These are phyloP conservation scores for Amaranthus tricolor DNA, from an alignment of 179 eudicot genomes.

Conservation along the genomic window DNA sequence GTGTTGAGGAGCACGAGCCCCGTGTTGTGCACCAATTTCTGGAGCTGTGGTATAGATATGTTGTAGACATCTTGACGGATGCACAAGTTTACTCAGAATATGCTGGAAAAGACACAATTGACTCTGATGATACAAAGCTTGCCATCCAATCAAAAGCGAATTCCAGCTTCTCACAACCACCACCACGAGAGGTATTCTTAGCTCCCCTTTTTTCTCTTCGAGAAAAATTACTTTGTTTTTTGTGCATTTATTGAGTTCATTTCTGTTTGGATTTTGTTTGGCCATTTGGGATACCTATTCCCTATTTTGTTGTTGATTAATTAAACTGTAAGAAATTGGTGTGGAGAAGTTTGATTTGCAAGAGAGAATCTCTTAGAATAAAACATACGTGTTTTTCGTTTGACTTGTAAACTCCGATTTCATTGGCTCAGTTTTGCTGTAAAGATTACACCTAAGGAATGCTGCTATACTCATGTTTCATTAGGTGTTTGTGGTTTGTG, in stretches of 20 bases:
- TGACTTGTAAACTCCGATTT: background rate
- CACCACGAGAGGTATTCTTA: constrained; percentile 79
- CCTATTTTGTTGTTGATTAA: background rate
- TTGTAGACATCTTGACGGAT: constrained; percentile 79
- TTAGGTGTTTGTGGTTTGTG: background rate
- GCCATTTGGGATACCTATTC: background rate
- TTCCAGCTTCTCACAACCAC: constrained; percentile 94
- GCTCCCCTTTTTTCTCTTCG: background rate
- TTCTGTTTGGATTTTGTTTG: background rate
- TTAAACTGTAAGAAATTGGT: background rate
- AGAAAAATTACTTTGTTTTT: background rate
- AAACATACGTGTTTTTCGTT: background rate
- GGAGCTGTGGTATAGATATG: constrained; percentile 86
- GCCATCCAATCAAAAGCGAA: constrained; percentile 88
- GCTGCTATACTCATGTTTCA: background rate
- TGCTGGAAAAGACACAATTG: constrained; percentile 70
- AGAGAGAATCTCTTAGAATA: background rate
- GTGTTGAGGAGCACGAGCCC: constrained; percentile 87
- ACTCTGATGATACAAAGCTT: constrained; percentile 82
- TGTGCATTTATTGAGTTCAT: background rate
- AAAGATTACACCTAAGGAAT: background rate
- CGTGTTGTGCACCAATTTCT: constrained; percentile 86
- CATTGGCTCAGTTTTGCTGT: background rate
- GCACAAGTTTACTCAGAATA: constrained; percentile 96
- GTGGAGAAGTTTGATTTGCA: background rate